These are phyloP conservation scores for Pseudocercospora ulei DNA, from an alignment of 2,329 filamentous ascomycete genomes.

Conservation along the genomic window DNA sequence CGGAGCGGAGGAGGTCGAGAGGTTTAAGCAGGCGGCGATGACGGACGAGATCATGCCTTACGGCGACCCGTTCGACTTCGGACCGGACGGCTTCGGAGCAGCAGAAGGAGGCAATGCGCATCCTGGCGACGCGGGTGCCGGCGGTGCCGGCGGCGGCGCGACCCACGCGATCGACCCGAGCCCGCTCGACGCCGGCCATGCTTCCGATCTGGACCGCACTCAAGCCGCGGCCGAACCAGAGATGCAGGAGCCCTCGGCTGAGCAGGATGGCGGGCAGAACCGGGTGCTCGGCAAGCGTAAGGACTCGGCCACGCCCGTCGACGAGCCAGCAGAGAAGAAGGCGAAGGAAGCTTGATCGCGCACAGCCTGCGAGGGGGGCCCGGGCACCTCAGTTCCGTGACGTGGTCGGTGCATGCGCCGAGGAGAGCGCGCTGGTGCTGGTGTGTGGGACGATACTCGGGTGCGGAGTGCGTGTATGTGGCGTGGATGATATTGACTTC, in stretches of 20 bases:
- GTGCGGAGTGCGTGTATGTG: too few species aligned
- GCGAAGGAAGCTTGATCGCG: too few species aligned
- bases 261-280: background rate
- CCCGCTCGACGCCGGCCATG: background rate
- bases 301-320: constrained; percentile 3
- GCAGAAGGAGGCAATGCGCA: background rate
- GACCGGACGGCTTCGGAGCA: constrained; percentile 1
- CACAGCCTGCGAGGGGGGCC: background rate
- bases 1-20: constrained; percentile 11
- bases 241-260: background rate
- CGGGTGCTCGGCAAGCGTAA: constrained; percentile 23
- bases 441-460: background rate
- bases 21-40: constrained; percentile 8
- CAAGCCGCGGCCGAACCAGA: background rate
- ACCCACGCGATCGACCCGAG: background rate
- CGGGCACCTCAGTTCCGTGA: background rate
- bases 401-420: background rate
- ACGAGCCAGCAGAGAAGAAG: constrained; percentile 10
- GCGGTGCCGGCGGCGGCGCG: background rate
- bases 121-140: background rate
- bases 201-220: background rate
- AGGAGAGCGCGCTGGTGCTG: background rate
- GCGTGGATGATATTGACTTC: too few species aligned
- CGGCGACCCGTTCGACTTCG: constrained; percentile 14
- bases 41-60: constrained; percentile 11